These are phyloP conservation scores for Lodderomyces pseudojiufengensis DNA, from an alignment of 1,139 yeast genomes.

Conservation along the genomic window DNA sequence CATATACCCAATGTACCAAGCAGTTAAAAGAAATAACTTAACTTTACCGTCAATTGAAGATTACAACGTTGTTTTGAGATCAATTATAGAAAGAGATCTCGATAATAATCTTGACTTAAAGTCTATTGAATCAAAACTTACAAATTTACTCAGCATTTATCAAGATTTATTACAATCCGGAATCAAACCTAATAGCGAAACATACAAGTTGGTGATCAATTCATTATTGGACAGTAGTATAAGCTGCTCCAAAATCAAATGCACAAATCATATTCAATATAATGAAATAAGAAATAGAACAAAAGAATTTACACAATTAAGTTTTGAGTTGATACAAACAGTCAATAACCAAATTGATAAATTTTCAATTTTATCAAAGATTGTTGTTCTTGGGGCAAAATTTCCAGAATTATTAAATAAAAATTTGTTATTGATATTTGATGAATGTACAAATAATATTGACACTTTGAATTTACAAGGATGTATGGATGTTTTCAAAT, in stretches of 20 bases:
- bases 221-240: constrained; percentile 52
- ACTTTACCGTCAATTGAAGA: constrained; percentile 28
- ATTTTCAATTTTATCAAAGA: constrained; percentile 22
- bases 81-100: constrained; percentile 29
- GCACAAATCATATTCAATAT: constrained; percentile 18
- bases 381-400: constrained; percentile 23
- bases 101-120: constrained; percentile 22
- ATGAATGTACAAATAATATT: constrained; percentile 2
- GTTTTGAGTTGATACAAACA: constrained; percentile 53
- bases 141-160: constrained; percentile 60
- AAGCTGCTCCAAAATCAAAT: constrained; percentile 14
- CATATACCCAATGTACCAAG: constrained; percentile 43
- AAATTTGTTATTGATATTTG: constrained; percentile 16
- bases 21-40: constrained; percentile 37
- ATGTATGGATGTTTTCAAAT: neutral
- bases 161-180: constrained; percentile 51
- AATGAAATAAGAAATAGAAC: constrained; percentile 36
- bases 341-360: constrained; percentile 35
- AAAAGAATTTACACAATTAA: constrained; percentile 64
- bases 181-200: constrained; percentile 51
- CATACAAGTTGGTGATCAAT: constrained; percentile 50
- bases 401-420: constrained; percentile 28
- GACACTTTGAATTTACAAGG: constrained; percentile 1
- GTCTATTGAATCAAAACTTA: constrained; percentile 41
- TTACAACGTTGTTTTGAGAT: constrained; percentile 36